Conservation (phyloP, 352 stramenopile genomes). For the Globisporangium viniferum region DNA sequence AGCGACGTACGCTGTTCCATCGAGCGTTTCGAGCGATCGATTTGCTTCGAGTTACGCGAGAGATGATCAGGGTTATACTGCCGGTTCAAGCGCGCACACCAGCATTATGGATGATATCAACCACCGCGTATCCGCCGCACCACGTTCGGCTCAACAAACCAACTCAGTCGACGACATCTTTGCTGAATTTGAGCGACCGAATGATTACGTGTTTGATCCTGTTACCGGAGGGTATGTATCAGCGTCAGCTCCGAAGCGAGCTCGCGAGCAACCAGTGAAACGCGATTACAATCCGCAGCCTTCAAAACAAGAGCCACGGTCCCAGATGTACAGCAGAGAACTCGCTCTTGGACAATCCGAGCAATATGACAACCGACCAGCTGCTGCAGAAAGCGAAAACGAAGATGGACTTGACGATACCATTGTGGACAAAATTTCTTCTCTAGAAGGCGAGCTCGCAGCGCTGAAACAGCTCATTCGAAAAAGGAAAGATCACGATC, state of each 20-base stretch:
- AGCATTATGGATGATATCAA: slow-evolving; percentile 74
- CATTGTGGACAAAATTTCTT: slow-evolving; percentile 82
- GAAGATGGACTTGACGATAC: slow-evolving; percentile 53
- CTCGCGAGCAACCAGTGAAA: background rate
- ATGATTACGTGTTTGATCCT: slow-evolving; percentile 76
- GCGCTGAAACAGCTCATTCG: slow-evolving; percentile 68
- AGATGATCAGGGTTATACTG: background rate
- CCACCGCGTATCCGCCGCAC: background rate
- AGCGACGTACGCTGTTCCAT: slow-evolving; percentile 43
- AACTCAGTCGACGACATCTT: slow-evolving; percentile 73
- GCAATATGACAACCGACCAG: background rate
- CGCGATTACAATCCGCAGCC: background rate
- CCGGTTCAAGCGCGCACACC: background rate
- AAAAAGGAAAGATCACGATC: slow-evolving; percentile 34
- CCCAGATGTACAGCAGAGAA: background rate
- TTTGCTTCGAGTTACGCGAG: slow-evolving; percentile 6
- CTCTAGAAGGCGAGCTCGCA: slow-evolving; percentile 59
- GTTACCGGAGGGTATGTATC: slow-evolving; percentile 55
- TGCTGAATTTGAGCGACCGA: slow-evolving; percentile 67
- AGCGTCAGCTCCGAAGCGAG: slow-evolving; percentile 8
- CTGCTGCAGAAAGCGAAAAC: slow-evolving; percentile 15
- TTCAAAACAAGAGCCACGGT: background rate
- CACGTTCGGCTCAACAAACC: slow-evolving; percentile 4
- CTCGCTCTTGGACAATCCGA: background rate
- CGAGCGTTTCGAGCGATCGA: slow-evolving; percentile 19